These are phyloP conservation scores for peach (Prunus persica) DNA, from an alignment of 306 rosid genomes.

Conservation along the genomic window DNA sequence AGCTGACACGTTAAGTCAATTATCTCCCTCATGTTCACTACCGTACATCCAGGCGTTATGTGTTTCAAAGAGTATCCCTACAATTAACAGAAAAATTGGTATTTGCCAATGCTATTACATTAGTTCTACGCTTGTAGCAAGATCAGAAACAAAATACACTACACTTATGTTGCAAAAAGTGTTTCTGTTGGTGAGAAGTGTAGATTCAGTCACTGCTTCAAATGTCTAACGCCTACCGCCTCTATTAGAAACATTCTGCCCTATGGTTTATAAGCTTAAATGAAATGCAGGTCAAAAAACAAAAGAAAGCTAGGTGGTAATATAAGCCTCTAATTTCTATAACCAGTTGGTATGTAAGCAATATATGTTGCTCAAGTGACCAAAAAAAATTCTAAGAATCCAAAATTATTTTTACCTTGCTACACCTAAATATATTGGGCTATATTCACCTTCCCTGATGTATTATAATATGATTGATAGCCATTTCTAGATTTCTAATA, in stretches of 20 bases:
- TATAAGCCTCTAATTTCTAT: background rate
- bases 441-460: background rate
- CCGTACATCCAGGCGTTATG: background rate
- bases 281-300: background rate
- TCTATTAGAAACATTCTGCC: background rate
- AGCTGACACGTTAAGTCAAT: background rate
- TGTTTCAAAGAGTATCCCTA: background rate
- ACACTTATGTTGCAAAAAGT: background rate
- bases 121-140: background rate
- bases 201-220: background rate
- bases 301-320: background rate
- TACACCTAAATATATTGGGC: background rate
- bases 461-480: background rate
- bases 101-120: background rate
- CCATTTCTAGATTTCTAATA: conserved; percentile 3
- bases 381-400: background rate
- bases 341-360: background rate
- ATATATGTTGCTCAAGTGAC: background rate
- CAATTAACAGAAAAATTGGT: background rate
- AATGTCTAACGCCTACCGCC: background rate
- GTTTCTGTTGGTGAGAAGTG: background rate
- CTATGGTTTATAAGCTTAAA: background rate
- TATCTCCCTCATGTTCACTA: background rate
- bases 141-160: background rate
- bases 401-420: too few relatives aligned